Percentiles rank a stretch among this genome's conserved stretches.
These are phyloP conservation scores for Phytophthora lateralis DNA, from an alignment of 352 stramenopile species.

Conservation along the genomic window DNA sequence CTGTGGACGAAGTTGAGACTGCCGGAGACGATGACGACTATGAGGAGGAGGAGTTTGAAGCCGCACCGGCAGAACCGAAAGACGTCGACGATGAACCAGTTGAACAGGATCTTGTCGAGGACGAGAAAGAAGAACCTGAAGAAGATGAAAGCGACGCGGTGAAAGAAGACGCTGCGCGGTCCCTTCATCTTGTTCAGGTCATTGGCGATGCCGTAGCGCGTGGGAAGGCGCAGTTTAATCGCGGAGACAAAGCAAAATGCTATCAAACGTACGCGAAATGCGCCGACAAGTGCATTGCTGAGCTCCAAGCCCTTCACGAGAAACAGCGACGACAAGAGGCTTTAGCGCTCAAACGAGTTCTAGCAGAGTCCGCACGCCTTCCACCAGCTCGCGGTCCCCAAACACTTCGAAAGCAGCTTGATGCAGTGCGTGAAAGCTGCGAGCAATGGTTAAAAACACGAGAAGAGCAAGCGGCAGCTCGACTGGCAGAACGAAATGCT, in stretches of 20 bases:
- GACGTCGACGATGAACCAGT: conserved; percentile 22
- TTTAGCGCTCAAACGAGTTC: conserved; percentile 36
- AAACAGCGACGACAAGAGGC: conserved; percentile 42
- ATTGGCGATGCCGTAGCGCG: conserved; percentile 59
- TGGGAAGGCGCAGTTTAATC: conserved; percentile 77
- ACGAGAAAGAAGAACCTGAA: conserved; percentile 35
- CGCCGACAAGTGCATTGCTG: conserved; percentile 46
- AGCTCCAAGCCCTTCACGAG: conserved; percentile 44
- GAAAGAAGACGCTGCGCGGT: conserved; percentile 47
- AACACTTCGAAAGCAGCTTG: conserved; percentile 67
- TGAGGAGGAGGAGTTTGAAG: conserved; percentile 25
- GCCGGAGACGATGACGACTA: conserved; percentile 10
- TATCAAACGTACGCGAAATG: conserved; percentile 67
- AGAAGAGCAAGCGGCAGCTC: conserved; percentile 35
- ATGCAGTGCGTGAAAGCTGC: conserved; percentile 51
- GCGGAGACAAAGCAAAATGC: conserved; percentile 76
- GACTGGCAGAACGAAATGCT: conserved; percentile 19
- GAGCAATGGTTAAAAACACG: conserved; percentile 38
- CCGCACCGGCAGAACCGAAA: conserved; percentile 18
- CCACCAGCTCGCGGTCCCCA: conserved; percentile 63
- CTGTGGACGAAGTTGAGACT: conserved; percentile 21
- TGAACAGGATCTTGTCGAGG: conserved; percentile 16
- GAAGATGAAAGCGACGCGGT: conserved; percentile 36
- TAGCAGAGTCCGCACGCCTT: conserved; percentile 53
- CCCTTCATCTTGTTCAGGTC: conserved; percentile 43